Base-by-base conservation (phyloP, 75 land plant genomes). In the Pinus tabuliformis region DNA sequence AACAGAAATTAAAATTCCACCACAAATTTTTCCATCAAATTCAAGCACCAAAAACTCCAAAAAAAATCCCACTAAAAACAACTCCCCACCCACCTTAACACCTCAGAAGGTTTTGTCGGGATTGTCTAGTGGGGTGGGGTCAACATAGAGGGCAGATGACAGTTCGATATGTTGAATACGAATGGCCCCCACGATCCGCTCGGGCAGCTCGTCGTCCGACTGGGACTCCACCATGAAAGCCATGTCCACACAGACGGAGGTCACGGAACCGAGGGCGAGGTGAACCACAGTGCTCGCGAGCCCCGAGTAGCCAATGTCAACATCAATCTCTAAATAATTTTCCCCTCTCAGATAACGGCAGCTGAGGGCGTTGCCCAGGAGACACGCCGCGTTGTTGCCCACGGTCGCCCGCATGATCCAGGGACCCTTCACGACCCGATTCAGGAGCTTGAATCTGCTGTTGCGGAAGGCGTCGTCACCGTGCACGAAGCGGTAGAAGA, bases 321-420 rank as follows among this genome's bases (percentile, higher is more conserved):
- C 88, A 45, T 86, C 88, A 56, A 86, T 83, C 60, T 86, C 88
- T 59, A 86, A 39, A 52, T 86, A 86, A 58, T 86, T 86, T 9
- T 76, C 65, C 3, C 88, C 86, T 33, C 64, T 63, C 2, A 76
- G 63, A 59, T 84, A 86, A 12, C 75, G 78, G 52, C 88, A 86
- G 3, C 86, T 86, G 20, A 86, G 82, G 7, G 88, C 88, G 52
- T 77, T 86, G 14, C 88, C 88, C 14, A 86, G 75, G 62, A 86
- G 62, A 57, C 88, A 86, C 9, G 88, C 88, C 0, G 88, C 86
- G 58, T 83, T 76, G 70, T 86, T 86, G 9, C 88, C 88, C 7
- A 80, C 88, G 5, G 88, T 75, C 26, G 86, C 77, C 24, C 64
- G 74, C 39, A 86, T 86, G 21, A 86, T 86, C 88, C 88, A 86